Evolutionary conservation across 148 eudicot genomes (phyloP).

Genomic region (Suaeda aralocaspica): DNA sequence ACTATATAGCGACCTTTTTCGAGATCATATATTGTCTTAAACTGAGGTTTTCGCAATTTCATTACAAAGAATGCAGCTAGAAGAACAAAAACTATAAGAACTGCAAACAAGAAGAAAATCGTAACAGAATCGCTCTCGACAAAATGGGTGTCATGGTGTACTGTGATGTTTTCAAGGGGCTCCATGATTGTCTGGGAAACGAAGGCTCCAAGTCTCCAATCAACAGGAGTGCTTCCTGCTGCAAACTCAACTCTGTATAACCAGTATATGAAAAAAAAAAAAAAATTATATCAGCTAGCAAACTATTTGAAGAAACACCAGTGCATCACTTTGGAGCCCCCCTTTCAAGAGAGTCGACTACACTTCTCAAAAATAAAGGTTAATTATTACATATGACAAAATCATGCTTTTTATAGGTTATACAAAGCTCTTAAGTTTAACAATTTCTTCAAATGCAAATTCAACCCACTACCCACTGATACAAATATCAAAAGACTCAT

Average conservation of each 20-base stretch:
- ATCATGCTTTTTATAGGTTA: no score
- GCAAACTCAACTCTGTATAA: constrained; percentile 22
- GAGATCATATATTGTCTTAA: constrained; percentile 44
- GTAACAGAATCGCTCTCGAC: constrained; percentile 34
- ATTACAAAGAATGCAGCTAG: constrained; percentile 38
- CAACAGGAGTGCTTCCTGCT: constrained; percentile 25
- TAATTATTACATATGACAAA: no score
- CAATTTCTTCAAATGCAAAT: background rate
- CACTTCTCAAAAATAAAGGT: no score
- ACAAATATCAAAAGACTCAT: background rate
- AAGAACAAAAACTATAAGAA: constrained; percentile 33
- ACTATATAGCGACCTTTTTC: constrained; percentile 50
- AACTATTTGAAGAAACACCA: background rate
- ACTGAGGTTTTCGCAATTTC: constrained; percentile 48
- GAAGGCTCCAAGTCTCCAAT: constrained; percentile 49
- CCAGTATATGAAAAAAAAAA: background rate
- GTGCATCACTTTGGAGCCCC: background rate
- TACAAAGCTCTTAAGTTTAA: background rate
- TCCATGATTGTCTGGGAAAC: constrained; percentile 32
- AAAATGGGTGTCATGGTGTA: constrained; percentile 28
- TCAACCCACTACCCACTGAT: background rate
- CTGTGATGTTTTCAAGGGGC: constrained; percentile 22
- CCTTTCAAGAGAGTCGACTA: no score
- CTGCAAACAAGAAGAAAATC: constrained; percentile 36
- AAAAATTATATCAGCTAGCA: background rate